Conservation (phyloP, 331 rosid species). For the Pyrus hybrid region DNA sequence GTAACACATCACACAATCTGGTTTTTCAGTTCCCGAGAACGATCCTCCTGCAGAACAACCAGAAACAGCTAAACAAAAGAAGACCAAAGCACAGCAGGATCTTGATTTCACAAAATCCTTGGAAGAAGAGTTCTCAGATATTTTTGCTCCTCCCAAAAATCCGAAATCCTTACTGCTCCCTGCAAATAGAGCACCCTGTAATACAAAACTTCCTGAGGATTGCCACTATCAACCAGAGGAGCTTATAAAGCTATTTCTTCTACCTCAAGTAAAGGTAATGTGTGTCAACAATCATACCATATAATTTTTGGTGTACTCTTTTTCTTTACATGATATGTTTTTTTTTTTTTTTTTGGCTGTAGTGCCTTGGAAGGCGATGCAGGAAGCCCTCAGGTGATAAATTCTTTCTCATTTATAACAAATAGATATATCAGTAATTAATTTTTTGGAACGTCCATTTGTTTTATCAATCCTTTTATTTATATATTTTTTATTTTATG, state of each 20-base stretch:
- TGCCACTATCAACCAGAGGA: conserved; percentile 97
- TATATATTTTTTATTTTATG: background rate
- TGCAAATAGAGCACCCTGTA: conserved; percentile 51
- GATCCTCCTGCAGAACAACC: conserved; percentile 40
- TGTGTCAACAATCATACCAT: background rate
- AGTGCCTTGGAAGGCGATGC: conserved; percentile 68
- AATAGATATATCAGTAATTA: background rate
- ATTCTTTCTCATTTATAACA: conserved; percentile 4
- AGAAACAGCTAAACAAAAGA: conserved; percentile 35
- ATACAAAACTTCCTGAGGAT: conserved; percentile 94
- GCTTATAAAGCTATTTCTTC: conserved; percentile 53
- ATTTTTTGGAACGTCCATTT: background rate
- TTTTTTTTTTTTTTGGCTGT: conserved; percentile 7
- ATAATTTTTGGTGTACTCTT: background rate
- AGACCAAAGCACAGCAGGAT: conserved; percentile 53
- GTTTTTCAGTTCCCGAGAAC: conserved; percentile 46
- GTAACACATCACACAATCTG: conserved; percentile 10
- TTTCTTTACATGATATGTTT: background rate
- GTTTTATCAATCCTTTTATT: background rate
- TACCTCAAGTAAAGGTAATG: conserved; percentile 45
- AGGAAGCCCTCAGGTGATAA: conserved; percentile 53
- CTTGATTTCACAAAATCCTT: conserved; percentile 61
- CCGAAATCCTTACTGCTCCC: conserved; percentile 69
- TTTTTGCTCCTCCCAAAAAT: conserved; percentile 79
- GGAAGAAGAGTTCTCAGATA: conserved; percentile 38